Base-by-base conservation (phyloP, 192 early-diverging fungal genomes). In the Coemansia sp. region DNA sequence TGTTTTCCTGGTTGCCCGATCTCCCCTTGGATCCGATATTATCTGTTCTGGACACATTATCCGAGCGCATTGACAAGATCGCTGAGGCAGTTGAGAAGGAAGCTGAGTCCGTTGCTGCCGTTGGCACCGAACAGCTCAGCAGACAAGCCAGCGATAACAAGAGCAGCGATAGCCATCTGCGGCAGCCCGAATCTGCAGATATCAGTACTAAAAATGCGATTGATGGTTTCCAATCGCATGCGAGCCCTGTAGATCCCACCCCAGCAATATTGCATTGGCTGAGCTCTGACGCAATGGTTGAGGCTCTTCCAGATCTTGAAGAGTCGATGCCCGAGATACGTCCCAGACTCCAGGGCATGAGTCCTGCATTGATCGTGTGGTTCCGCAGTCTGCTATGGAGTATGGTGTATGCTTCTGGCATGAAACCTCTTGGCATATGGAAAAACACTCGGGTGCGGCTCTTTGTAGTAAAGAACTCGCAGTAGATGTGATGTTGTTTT, bases 11-110 rank as follows among this genome's bases (percentile, higher is more conserved):
- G 92, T 81, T 87, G 38, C 73, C 82, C 0, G 86, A 89, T 50
- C 72, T 97, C 16, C 91, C 92, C 16, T 77, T 97, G 6, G 81
- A 84, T 32, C 86, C 89, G 16, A 73, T 95, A 12, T 74, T 93
- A 16, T 75, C 79, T 5, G 81, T 94, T 9, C 72, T 92, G 7
- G 84, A 89, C 17, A 69, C 87, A 8, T 81, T 94, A 0, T 85
- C 88, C 4, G 90, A 87, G 6, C 87, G 87, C 44, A 86, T 96
- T 22, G 89, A 94, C 63, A 75, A 76, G 53, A 70, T 88, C 10
- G 66, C 79, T 7, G 85, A 92, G 51, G 71, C 79, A 6, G 70
- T 88, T 37, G 88, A 88, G 46, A 85, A 86, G 20, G 91, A 94
- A 37, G 76, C 86, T 7, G 84, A 63, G 4, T 37, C 61, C 6